Conservation (phyloP, 108 stramenopile species). For the Cyclotella atomus region DNA sequence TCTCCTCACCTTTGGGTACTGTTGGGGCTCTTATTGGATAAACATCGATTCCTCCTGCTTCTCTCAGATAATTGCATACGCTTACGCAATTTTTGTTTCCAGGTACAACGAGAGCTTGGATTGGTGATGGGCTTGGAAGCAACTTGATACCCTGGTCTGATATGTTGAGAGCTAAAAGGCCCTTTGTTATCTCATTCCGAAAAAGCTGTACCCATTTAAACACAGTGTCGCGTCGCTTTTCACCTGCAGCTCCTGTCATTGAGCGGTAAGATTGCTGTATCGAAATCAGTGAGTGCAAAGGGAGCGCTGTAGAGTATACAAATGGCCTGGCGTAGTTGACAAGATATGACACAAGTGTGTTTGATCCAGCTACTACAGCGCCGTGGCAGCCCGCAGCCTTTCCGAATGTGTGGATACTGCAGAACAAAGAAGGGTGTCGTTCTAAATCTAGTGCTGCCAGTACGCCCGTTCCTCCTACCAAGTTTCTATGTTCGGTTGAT, state of each 20-base stretch:
- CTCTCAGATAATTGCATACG: constrained; percentile 63
- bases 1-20: constrained; percentile 91
- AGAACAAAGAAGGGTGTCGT: constrained; percentile 81
- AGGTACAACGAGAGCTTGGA: constrained; percentile 93
- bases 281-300: constrained; percentile 79
- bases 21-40: constrained; percentile 95
- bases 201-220: constrained; percentile 47
- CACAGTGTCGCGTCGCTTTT: constrained; percentile 54
- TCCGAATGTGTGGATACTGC: constrained; percentile 93
- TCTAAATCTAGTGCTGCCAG: constrained; percentile 73
- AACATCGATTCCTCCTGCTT: constrained; percentile 70
- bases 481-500: background rate
- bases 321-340: constrained; percentile 95
- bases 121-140: constrained; percentile 84
- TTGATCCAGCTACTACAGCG: constrained; percentile 79
- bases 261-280: constrained; percentile 84
- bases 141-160: constrained; percentile 16
- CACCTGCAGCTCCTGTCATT: constrained; percentile 64
- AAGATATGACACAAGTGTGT: constrained; percentile 75
- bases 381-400: constrained; percentile 98
- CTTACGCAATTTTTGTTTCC: constrained; percentile 75
- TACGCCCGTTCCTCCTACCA: constrained; percentile 75
- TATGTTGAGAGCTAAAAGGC: constrained; percentile 32
- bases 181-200: constrained; percentile 29
- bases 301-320: constrained; percentile 93